These are phyloP conservation scores for Xerocomus tenax DNA, from an alignment of 1,284 basidiomycete species.

Conservation along the genomic window DNA sequence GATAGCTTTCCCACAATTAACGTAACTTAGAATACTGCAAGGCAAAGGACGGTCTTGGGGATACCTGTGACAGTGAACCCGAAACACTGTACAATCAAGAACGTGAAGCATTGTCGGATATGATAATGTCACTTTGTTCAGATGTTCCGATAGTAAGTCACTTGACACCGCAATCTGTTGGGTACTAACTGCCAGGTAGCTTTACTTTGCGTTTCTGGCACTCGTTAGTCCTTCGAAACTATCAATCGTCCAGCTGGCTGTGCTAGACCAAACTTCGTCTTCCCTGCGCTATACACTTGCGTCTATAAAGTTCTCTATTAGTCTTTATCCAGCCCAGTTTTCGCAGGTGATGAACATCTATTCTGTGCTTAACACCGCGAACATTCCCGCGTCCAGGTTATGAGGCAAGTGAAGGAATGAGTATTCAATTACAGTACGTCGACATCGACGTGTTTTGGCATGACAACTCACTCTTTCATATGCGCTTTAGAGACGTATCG, in stretches of 20 bases:
- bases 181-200: slow-evolving; percentile 15
- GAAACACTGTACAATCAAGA: slow-evolving; percentile 17
- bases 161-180: neutral
- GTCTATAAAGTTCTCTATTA: slow-evolving; percentile 1
- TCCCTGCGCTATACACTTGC: slow-evolving; percentile 21
- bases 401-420: slow-evolving; percentile 28
- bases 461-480: neutral
- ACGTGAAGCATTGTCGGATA: slow-evolving; percentile 10
- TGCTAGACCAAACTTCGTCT: slow-evolving; percentile 28
- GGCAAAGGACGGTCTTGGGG: slow-evolving; percentile 24
- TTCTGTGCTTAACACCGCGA: slow-evolving; percentile 11
- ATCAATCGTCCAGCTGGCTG: slow-evolving; percentile 31
- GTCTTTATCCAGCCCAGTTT: slow-evolving; percentile 11
- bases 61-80: slow-evolving; percentile 20
- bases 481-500: slow-evolving; percentile 32
- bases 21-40: slow-evolving; percentile 28
- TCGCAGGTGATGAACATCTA: slow-evolving; percentile 19
- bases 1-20: neutral
- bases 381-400: slow-evolving; percentile 18
- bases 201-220: slow-evolving; percentile 32
- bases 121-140: slow-evolving; percentile 19
- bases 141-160: slow-evolving; percentile 30
- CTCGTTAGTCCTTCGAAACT: slow-evolving; percentile 28
- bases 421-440: slow-evolving; percentile 31
- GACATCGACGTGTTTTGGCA: neutral